phyloP scores from a whole-genome alignment of 2,329 filamentous ascomycete genomes.

The Botrytis cinerea region DNA sequence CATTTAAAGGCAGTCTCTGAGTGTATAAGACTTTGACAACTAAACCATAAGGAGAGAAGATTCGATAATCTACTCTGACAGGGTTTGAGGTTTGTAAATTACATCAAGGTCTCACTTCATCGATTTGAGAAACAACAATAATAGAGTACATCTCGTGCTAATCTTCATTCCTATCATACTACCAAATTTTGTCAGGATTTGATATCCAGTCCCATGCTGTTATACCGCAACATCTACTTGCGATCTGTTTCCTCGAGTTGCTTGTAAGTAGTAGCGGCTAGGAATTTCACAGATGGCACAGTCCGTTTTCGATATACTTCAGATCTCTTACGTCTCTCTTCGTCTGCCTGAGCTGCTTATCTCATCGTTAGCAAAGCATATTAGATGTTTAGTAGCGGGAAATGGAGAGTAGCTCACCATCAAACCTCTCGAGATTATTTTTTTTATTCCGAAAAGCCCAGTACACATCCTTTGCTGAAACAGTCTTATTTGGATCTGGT shows the following conservation, averaged over 20 bases:
- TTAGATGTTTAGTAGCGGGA: too few species aligned
- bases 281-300: background rate
- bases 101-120: background rate
- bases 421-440: accelerated
- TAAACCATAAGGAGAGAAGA: background rate
- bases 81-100: background rate
- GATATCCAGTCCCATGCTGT: background rate
- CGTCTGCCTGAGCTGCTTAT: background rate
- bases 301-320: background rate
- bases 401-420: background rate
- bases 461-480: background rate
- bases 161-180: too few species aligned
- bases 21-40: background rate
- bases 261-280: background rate
- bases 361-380: background rate
- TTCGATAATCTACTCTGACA: background rate
- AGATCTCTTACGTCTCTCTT: too few species aligned
- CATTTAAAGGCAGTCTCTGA: too few species aligned
- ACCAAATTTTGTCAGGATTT: background rate
- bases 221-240: background rate
- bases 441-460: background rate
- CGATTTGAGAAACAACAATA: too few species aligned
- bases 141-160: background rate
- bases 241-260: background rate
- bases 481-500: background rate